Evolutionary conservation across 2,329 filamentous ascomycete genomes (phyloP).

Genomic region (Chaetomiaceae sp.): DNA sequence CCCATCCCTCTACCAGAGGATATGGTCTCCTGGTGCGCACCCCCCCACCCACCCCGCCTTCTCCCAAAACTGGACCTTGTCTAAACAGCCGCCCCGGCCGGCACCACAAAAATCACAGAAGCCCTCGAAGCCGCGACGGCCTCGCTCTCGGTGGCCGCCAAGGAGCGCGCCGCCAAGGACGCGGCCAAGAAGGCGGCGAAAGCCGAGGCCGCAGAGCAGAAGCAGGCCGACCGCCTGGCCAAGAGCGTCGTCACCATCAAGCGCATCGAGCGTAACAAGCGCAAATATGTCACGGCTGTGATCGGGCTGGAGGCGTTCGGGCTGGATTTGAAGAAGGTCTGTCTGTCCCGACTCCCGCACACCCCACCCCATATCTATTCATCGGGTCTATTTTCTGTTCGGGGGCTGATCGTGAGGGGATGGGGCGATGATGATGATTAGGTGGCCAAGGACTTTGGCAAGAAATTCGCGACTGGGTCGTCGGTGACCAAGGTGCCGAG

Average conservation of each 20-base stretch:
- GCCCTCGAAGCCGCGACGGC: slow-evolving; percentile 78
- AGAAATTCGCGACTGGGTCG: slow-evolving; percentile 94
- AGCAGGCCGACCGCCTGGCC: slow-evolving; percentile 75
- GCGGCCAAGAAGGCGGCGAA: slow-evolving; percentile 95
- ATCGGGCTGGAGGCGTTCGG: slow-evolving; percentile 85
- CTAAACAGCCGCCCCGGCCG: slow-evolving; percentile 2
- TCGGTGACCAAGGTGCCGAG: slow-evolving; percentile 84
- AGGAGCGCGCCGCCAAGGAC: slow-evolving; percentile 93
- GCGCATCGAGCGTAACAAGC: slow-evolving; percentile 95
- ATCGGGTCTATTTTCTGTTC: too few relatives aligned
- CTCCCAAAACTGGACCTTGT: background rate
- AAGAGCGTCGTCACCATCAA: slow-evolving; percentile 84
- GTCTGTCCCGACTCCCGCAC: too few relatives aligned
- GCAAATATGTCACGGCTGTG: slow-evolving; percentile 94
- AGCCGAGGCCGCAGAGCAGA: slow-evolving; percentile 78
- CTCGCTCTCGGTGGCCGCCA: slow-evolving; percentile 80
- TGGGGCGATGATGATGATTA: too few relatives aligned
- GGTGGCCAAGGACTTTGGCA: slow-evolving; percentile 90
- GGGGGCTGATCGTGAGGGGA: too few relatives aligned
- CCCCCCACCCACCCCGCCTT: background rate
- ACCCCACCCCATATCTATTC: too few relatives aligned
- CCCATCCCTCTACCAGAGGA: slow-evolving; percentile 63
- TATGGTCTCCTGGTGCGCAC: slow-evolving; percentile 77
- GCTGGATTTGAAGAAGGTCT: slow-evolving; percentile 80
- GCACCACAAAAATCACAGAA: slow-evolving; percentile 55